Evolutionary conservation across 176 grass and related monocot genomes (phyloP), one percentile per base, ranked within the genome.

Genomic region (sorghum (Sorghum bicolor)): DNA sequence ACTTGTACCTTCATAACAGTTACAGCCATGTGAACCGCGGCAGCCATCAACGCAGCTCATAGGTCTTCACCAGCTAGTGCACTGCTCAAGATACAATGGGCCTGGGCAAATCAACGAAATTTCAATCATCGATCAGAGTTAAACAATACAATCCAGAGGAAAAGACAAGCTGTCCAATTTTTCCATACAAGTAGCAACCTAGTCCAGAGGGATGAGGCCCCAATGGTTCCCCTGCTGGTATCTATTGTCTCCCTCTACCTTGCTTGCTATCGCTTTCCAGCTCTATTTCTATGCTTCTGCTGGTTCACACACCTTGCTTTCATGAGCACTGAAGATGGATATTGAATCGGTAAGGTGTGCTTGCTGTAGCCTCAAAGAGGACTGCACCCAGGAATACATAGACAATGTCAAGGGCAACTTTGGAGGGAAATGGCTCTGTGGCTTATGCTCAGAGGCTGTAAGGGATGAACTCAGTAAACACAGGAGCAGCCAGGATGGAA

Each of bases 321-420:
- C 83, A 72, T 73, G 64, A 34, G 30, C 57, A 11, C 45, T 45
- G 66, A 67, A 78, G 78, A 93, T 89, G 89, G 89, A 91, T 25
- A 70, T 81, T 67, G 86, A 91, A 43, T 73, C 75, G 1, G 80
- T 84, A 70, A 89, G 77, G 45, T 94, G 92, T 5, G 83, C 48
- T 4, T 91, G 92, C 71, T 91, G 86, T 52, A 71, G 84, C 72
- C 84, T 94, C 26, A 86, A 81, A 68, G 89, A 91, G 81, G 92
- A 94, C 50, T 94, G 86, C 92, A 94, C 89, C 69, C 37, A 73
- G 34, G 89, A 88, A 30, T 94, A 91, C 88, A 91, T 91, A 70
- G 70, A 62, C 14, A 76, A 78, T 17, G 62, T 89, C 19, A 94
- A 87, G 81, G 58, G 66, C 19, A 94, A 70, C 34, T 94, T 94